These are phyloP conservation scores for Cornus suecica DNA, from an alignment of 148 eudicot genomes.

Conservation along the genomic window DNA sequence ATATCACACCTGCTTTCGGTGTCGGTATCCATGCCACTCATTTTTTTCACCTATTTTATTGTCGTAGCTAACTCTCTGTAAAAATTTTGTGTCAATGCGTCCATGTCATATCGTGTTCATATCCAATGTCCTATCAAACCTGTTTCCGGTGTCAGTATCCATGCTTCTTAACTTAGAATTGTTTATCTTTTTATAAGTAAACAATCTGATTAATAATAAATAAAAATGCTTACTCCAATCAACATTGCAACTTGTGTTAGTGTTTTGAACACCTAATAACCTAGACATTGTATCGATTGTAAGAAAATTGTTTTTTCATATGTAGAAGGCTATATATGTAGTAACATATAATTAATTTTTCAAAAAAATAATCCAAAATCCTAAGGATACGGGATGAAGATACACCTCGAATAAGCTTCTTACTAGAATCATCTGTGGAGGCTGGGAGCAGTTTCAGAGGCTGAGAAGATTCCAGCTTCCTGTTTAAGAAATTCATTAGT, in stretches of 20 bases:
- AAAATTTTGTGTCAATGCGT: too few relatives aligned
- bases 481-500: constrained; percentile 25
- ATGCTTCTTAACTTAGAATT: too few relatives aligned
- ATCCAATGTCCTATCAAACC: too few relatives aligned
- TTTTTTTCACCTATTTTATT: too few relatives aligned
- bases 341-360: not conserved
- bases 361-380: constrained; percentile 1
- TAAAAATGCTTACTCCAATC: too few relatives aligned
- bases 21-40: too few relatives aligned
- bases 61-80: too few relatives aligned
- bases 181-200: too few relatives aligned
- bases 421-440: constrained; percentile 71
- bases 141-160: too few relatives aligned
- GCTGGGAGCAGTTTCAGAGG: constrained; percentile 69
- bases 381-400: constrained; percentile 76
- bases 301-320: not conserved
- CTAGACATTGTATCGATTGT: not conserved
- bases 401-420: constrained; percentile 57
- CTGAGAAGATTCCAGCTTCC: constrained; percentile 62
- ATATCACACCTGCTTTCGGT: too few relatives aligned
- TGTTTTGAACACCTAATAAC: not conserved
- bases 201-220: too few relatives aligned
- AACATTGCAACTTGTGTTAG: not conserved
- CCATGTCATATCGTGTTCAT: too few relatives aligned
- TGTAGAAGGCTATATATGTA: not conserved